Conservation (phyloP, 2,329 filamentous ascomycete genomes). For the Hypoxylon sp. region DNA sequence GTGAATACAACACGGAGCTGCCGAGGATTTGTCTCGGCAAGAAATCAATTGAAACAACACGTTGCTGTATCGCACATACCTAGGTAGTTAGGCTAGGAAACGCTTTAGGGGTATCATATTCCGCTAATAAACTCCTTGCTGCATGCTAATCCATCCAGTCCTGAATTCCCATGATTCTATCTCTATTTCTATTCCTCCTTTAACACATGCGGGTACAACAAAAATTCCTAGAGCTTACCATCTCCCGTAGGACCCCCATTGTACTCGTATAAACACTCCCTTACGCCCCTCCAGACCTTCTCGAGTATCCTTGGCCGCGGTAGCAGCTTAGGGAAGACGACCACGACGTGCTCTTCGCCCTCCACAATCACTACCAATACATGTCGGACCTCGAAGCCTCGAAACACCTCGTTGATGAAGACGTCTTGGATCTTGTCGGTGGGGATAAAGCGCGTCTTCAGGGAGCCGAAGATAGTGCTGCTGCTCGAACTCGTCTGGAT, state of each 20-base stretch:
- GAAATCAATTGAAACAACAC: background rate
- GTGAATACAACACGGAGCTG: slow-evolving; percentile 74
- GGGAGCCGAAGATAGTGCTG: slow-evolving; percentile 52
- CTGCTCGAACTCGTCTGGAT: slow-evolving; percentile 84
- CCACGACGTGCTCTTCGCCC: slow-evolving; percentile 87
- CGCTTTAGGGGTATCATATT: slow-evolving; percentile 32
- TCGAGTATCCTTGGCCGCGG: slow-evolving; percentile 83
- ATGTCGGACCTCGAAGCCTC: slow-evolving; percentile 89
- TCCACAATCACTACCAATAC: slow-evolving; percentile 93
- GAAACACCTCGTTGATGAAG: slow-evolving; percentile 94
- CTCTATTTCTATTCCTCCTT: background rate
- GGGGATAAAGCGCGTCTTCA: slow-evolving; percentile 77
- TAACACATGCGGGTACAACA: background rate
- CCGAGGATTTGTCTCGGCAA: too few relatives aligned
- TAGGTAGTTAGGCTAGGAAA: slow-evolving; percentile 15
- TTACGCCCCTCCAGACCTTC: slow-evolving; percentile 88
- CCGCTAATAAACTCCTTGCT: slow-evolving; percentile 10
- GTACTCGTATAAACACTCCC: slow-evolving; percentile 83
- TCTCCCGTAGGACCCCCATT: slow-evolving; percentile 52
- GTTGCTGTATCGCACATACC: slow-evolving; percentile 19
- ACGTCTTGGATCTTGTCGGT: slow-evolving; percentile 94
- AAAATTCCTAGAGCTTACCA: slow-evolving; percentile 27
- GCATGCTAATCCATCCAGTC: slow-evolving; percentile 25
- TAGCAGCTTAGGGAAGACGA: slow-evolving; percentile 90
- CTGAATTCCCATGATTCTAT: background rate